Conservation (phyloP, 2,329 filamentous ascomycete species). For the Purpureocillium takamizusanense region DNA sequence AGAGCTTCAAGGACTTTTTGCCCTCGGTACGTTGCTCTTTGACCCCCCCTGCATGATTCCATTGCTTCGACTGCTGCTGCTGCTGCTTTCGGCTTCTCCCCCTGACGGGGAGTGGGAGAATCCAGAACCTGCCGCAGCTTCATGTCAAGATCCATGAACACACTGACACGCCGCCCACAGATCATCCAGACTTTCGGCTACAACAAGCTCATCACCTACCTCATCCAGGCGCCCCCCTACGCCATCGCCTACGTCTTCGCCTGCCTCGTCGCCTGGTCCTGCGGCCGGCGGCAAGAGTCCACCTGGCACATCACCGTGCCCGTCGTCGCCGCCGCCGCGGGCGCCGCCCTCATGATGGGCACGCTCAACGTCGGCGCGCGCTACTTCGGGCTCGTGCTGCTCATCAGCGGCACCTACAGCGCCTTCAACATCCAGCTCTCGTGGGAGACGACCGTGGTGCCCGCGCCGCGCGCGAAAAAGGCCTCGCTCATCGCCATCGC, state of each 20-base stretch:
- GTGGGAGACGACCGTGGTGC: constrained; percentile 29
- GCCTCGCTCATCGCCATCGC: constrained; percentile 30
- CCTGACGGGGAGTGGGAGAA: too few species aligned
- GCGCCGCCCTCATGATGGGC: constrained; percentile 29
- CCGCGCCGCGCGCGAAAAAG: constrained; percentile 26
- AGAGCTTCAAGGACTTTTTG: constrained; percentile 30
- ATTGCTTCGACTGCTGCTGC: too few species aligned
- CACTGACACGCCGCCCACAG: too few species aligned
- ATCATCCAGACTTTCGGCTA: constrained; percentile 19
- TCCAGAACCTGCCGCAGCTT: too few species aligned
- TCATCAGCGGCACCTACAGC: constrained; percentile 26
- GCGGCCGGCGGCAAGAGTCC: constrained; percentile 22
- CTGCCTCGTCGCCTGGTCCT: constrained; percentile 24
- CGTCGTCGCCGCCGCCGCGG: constrained; percentile 23
- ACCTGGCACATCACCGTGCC: constrained; percentile 29
- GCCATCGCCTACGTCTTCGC: constrained; percentile 28
- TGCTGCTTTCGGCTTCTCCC: too few species aligned
- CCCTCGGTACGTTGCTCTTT: constrained; percentile 20
- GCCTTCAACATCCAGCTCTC: constrained; percentile 28
- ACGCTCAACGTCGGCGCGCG: constrained; percentile 29
- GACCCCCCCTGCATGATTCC: too few species aligned
- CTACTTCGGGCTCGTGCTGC: constrained; percentile 31
- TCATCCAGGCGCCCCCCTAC: constrained; percentile 30
- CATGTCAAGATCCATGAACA: too few species aligned
- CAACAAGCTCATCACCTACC: constrained; percentile 20